These are phyloP conservation scores for Irpex sp. DNA, from an alignment of 1,284 basidiomycete genomes.

Conservation along the genomic window DNA sequence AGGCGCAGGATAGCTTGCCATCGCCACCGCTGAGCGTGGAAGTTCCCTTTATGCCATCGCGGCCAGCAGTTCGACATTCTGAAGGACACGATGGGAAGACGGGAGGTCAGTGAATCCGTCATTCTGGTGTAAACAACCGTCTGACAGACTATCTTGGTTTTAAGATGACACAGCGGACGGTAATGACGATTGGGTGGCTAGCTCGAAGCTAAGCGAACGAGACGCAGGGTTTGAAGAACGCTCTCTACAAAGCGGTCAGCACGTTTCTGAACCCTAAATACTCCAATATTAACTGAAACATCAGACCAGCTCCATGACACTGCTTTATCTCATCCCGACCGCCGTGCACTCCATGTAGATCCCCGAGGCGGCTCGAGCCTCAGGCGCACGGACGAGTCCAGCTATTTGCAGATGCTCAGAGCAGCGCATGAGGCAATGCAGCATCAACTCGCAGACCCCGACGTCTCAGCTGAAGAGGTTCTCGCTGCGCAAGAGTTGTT, in stretches of 20 bases:
- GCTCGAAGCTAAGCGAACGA: neutral
- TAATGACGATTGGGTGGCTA: neutral
- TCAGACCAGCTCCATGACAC: neutral
- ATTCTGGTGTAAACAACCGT: neutral
- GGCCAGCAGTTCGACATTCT: neutral
- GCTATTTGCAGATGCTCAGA: neutral
- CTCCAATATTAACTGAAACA: neutral
- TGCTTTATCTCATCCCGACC: neutral
- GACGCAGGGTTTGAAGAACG: neutral
- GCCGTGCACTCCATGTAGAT: neutral
- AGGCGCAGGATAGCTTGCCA: neutral
- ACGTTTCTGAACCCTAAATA: neutral
- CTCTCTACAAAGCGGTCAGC: neutral
- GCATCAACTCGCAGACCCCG: neutral
- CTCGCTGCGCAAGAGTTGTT: constrained; percentile 1
- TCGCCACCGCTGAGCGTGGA: neutral
- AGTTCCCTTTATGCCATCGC: neutral
- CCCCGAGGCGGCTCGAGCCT: neutral
- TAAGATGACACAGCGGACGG: neutral
- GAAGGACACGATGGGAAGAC: neutral
- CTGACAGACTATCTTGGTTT: neutral
- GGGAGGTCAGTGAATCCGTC: neutral
- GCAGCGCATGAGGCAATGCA: neutral
- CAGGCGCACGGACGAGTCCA: neutral
- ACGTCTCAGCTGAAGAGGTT: neutral